Evolutionary conservation across 192 early-diverging fungal genomes (phyloP).

Genomic region (Geosiphon pyriformis): DNA sequence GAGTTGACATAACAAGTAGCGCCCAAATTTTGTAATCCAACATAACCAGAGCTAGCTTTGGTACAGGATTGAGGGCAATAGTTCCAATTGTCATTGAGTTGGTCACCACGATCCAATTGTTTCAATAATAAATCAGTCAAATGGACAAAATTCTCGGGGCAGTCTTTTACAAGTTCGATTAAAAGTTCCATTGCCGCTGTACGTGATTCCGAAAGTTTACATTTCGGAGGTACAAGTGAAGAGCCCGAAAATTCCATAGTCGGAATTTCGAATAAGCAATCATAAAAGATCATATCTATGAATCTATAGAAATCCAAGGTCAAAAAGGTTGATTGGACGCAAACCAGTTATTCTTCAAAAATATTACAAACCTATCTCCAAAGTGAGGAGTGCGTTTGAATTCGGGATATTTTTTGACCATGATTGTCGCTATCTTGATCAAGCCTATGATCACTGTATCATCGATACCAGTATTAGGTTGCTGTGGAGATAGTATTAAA

Average conservation of each 20-base stretch:
- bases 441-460: constrained; percentile 41
- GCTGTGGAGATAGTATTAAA: constrained; percentile 18
- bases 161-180: constrained; percentile 26
- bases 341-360: not conserved
- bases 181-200: constrained; percentile 36
- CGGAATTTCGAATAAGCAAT: constrained; percentile 36
- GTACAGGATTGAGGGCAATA: constrained; percentile 39
- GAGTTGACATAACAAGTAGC: constrained; percentile 65
- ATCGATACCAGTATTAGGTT: constrained; percentile 29
- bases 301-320: not conserved
- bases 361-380: constrained; percentile 20
- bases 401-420: constrained; percentile 26
- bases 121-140: constrained; percentile 31
- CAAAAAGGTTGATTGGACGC: not conserved
- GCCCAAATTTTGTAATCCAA: constrained; percentile 55
- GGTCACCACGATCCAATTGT: constrained; percentile 36
- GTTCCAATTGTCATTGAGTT: constrained; percentile 39
- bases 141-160: constrained; percentile 28
- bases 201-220: constrained; percentile 35
- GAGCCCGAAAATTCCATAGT: constrained; percentile 4
- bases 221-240: constrained; percentile 29
- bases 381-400: constrained; percentile 19
- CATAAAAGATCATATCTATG: constrained; percentile 33
- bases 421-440: constrained; percentile 33
- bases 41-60: constrained; percentile 38